A percentile compares a stretch with the other conserved stretches of the same genome.
Evolutionary conservation across 768 basidiomycete species (phyloP).

Genomic region (Tylopilus balloui): DNA sequence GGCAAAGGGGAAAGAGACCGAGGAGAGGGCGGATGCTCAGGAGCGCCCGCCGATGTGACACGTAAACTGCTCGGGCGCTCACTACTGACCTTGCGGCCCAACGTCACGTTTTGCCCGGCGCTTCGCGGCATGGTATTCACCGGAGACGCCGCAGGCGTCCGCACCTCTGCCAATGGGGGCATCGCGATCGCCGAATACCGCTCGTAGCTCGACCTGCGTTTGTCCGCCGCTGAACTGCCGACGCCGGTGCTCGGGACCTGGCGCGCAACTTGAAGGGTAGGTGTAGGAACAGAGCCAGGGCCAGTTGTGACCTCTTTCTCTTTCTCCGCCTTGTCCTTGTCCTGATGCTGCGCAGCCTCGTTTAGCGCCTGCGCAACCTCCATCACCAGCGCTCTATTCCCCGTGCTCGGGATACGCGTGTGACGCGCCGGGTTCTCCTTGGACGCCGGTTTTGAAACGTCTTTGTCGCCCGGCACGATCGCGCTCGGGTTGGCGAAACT

Average conservation of each 20-base stretch:
- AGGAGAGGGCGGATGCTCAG: background rate
- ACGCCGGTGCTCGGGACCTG: constrained; percentile 14
- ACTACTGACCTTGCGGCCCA: constrained; percentile 2
- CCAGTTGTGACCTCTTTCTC: background rate
- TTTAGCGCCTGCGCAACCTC: constrained; percentile 65
- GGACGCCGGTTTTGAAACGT: background rate
- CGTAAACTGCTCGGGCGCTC: constrained; percentile 18
- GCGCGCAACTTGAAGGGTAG: constrained; percentile 4
- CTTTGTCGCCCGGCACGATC: constrained; percentile 1
- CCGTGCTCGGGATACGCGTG: constrained; percentile 61
- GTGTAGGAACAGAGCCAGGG: background rate
- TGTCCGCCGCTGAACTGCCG: constrained; percentile 41
- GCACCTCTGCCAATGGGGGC: constrained; percentile 66
- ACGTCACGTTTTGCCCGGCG: constrained; percentile 2
- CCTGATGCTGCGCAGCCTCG: constrained; percentile 28
- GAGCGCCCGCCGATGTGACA: background rate
- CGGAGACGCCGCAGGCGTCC: constrained; percentile 54
- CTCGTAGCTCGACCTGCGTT: constrained; percentile 63
- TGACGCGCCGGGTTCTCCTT: constrained; percentile 39
- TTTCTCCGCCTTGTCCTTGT: background rate
- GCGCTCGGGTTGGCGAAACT: constrained; percentile 29
- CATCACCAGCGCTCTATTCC: constrained; percentile 70
- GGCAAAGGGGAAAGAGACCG: background rate
- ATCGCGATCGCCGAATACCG: constrained; percentile 58
- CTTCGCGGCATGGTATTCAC: constrained; percentile 46